Base-by-base conservation (phyloP, 768 basidiomycete species). In the Xerocomellus amylosporus region DNA sequence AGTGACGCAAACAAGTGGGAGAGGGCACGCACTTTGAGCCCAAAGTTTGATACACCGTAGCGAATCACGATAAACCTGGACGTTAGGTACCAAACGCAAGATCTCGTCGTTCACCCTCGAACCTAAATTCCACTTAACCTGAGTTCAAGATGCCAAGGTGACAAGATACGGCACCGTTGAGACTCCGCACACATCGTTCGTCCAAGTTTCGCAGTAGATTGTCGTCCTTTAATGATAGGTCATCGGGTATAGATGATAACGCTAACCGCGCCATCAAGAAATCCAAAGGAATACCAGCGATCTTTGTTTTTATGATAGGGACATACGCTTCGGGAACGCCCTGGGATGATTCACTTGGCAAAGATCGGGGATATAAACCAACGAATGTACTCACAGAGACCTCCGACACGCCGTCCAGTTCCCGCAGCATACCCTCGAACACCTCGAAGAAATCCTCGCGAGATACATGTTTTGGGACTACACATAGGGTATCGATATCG, bases 401-500 rank as follows among this genome's bases (percentile, higher is more conserved):
- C 64, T 98, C 93, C 4, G 86, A 79, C 15, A 85, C 90, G 19
- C 90, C 94, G 41, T 94, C 90, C 56, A 86, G 70, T 41, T 87
- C 85, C 60, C 82, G 83, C 47, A 99, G 75, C 92, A 98, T 91
- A 14, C 84, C 80, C 69, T 93, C 91, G 62, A 99, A 95, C 24
- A 86, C 78, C 0, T 89, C 86, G 67, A 97, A 97, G 76, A 98
- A 98, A 75, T 98, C 95, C 60, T 97, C 94, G 58, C 93, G 82
- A 52, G 87, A 89, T 52, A 98, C 89, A 72, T 98, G 94, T 71
- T 95, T 93, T 8, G 97, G 97, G 36, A 96, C 97, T 34, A 98
- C 96, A 67, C 93, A 90, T 20, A 99, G 75, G n/a, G 95, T 97
- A 77, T 99, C 97, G 70, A 99, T 98, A 82, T 99, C 96, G 46